Conservation (phyloP, 179 eudicot genomes). For the Silene noctiflora region DNA sequence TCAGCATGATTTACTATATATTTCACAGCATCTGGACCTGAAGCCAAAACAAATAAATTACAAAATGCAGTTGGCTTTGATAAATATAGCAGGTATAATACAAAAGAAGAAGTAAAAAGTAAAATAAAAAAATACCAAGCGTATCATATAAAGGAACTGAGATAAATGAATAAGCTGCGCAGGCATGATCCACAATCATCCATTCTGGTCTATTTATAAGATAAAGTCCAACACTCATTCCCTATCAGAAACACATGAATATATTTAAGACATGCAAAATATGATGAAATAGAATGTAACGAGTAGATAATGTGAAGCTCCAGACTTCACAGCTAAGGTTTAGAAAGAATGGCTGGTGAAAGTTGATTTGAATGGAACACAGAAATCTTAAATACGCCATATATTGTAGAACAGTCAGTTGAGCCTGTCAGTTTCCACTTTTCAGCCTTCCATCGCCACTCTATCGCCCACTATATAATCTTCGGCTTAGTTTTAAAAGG, state of each 20-base stretch:
- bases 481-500: too few relatives aligned
- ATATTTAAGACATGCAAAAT: neutral
- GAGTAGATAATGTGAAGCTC: neutral
- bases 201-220: constrained; percentile 93
- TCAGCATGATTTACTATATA: constrained; percentile 87
- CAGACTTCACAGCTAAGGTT: neutral
- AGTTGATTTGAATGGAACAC: neutral
- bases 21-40: constrained; percentile 98
- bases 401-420: neutral
- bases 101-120: neutral
- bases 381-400: too few relatives aligned
- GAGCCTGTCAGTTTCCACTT: neutral
- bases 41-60: constrained; percentile 16
- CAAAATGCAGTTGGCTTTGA: constrained; percentile 9
- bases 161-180: constrained; percentile 82
- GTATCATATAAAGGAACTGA: constrained; percentile 97
- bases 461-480: neutral
- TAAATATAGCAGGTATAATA: constrained; percentile 14
- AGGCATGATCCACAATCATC: constrained; percentile 93
- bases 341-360: neutral
- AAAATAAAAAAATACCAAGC: constrained; percentile 55
- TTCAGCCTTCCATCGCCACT: constrained; percentile 7
- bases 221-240: constrained; percentile 85
- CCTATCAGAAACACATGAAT: constrained; percentile 45
- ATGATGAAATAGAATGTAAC: neutral